phyloP scores from a whole-genome alignment of 2,329 filamentous ascomycete species.

The Aspergillus amoenus region DNA sequence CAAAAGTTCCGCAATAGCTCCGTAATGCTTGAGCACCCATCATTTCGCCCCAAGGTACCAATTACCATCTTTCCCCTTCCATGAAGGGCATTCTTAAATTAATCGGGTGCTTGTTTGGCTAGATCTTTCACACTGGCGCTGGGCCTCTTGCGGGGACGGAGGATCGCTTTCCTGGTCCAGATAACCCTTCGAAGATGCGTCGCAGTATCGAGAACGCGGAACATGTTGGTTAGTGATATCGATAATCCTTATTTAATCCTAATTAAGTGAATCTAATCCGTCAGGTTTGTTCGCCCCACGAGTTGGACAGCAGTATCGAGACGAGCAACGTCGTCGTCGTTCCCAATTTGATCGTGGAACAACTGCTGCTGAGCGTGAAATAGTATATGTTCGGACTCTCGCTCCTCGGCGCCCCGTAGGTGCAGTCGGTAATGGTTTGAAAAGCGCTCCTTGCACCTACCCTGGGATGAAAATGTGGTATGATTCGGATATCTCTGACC shows the following conservation, averaged over 20 bases:
- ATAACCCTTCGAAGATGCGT: slow-evolving; percentile 85
- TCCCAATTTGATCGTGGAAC: slow-evolving; percentile 83
- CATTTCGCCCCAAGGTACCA: slow-evolving; percentile 80
- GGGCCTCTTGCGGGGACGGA: slow-evolving; percentile 65
- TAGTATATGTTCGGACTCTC: slow-evolving; percentile 37
- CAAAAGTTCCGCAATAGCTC: slow-evolving; percentile 97
- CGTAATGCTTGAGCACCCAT: slow-evolving; percentile 82
- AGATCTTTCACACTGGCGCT: slow-evolving; percentile 56
- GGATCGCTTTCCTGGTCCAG: slow-evolving; percentile 72
- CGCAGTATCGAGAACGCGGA: slow-evolving; percentile 84
- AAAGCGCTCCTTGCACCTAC: slow-evolving; percentile 27
- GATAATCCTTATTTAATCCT: not conserved
- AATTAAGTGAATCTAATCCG: not conserved
- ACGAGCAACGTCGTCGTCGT: slow-evolving; percentile 72
- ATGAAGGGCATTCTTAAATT: not conserved
- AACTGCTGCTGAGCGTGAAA: slow-evolving; percentile 66
- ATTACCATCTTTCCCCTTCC: not conserved
- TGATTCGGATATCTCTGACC: slow-evolving; percentile 16
- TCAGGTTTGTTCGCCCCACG: slow-evolving; percentile 71
- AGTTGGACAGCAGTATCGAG: slow-evolving; percentile 68
- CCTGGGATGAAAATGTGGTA: slow-evolving; percentile 26
- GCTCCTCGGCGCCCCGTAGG: slow-evolving; percentile 19
- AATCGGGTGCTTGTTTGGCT: slow-evolving; percentile 23
- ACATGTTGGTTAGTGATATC: slow-evolving; percentile 65
- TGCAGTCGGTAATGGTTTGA: slow-evolving; percentile 17